A percentile compares a stretch with the other conserved stretches of the same genome.
Evolutionary conservation across 139 green algal species (phyloP).

Genomic region (Asterochloris sp.): DNA sequence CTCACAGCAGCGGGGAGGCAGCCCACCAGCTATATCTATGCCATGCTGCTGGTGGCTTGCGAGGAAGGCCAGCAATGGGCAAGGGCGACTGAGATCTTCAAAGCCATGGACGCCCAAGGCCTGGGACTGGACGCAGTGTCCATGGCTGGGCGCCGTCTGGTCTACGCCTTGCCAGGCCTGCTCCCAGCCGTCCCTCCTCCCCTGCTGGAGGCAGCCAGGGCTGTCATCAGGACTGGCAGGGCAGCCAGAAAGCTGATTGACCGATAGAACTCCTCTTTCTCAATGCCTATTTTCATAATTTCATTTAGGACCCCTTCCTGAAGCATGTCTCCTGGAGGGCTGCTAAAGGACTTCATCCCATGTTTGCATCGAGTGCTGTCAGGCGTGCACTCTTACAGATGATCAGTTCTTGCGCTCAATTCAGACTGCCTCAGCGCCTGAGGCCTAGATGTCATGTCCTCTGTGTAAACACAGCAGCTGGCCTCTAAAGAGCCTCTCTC

Average conservation of each 20-base stretch:
- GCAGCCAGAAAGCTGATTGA: slow-evolving; percentile 40
- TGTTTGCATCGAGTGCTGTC: no score
- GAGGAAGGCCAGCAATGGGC: slow-evolving; percentile 45
- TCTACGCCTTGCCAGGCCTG: slow-evolving; percentile 43
- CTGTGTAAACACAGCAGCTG: no score
- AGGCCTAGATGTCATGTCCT: no score
- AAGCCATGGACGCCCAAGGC: slow-evolving; percentile 33
- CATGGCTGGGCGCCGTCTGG: slow-evolving; percentile 30
- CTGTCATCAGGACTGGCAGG: slow-evolving; percentile 34
- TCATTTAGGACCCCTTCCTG: no score
- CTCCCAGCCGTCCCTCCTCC: slow-evolving; percentile 20
- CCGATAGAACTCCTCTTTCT: no score
- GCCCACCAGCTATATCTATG: slow-evolving; percentile 45
- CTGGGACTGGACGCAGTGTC: slow-evolving; percentile 22
- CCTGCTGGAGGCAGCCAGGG: slow-evolving; percentile 30
- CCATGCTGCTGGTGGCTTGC: slow-evolving; percentile 43
- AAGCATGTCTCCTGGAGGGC: no score
- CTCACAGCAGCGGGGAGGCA: slow-evolving; percentile 1
- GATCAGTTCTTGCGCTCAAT: no score
- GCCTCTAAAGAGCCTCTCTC: no score
- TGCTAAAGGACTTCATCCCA: no score
- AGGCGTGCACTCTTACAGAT: no score
- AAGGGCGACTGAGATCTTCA: slow-evolving; percentile 37
- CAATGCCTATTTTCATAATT: no score
- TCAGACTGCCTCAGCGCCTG: no score